Evolutionary conservation across 108 stramenopile genomes (phyloP), one percentile per base, ranked within the genome.

Genomic region (Nitzschia palea): DNA sequence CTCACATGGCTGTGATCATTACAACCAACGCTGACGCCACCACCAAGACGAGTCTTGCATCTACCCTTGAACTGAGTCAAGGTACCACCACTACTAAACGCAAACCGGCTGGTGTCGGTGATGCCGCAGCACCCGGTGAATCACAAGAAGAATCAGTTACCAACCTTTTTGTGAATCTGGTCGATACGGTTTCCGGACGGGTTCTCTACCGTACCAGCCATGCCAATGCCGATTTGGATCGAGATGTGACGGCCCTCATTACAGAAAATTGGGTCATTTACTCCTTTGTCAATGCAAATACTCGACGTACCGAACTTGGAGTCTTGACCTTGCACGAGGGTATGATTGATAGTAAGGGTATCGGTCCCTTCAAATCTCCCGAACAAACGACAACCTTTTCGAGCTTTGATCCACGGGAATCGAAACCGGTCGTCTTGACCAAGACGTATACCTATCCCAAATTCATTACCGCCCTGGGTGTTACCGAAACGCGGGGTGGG

Each of bases 221-320:
- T 65, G 61, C 90, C 51, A 78, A 90, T 69, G 95, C 86, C 3
- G 67, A 64, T 28, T 15, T 65, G 2, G 20, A 65, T 12, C 71
- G 59, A 4, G 62, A 75, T 44, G 90, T 96, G 3, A 89, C 88
- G 22, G 84, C 91, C 20, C 70, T 87, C 9, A 63, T 99, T 22
- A 82, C 82, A 20, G 98, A 99, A 60, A 98, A 98, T 50, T 96
- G 89, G 93, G 81, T 99, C 20, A 73, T 96, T 26, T 97, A 97
- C 74, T 65, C 97, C 6, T 97, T 89, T 79, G 91, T 88, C 73
- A 98, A 95, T 70, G 65, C 70, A 17, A 80, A 79, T 51, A 88
- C 90, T 9, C 86, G 91, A 27, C 81, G 96, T 55, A 82, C 91
- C 18, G 97, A 98, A 67, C 58, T 98, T 35, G 94, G 93, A 5